Percentiles rank a stretch among this genome's conserved stretches.
Conservation (phyloP, 2,329 filamentous ascomycete genomes). For the Chaetomium olivaceum region DNA sequence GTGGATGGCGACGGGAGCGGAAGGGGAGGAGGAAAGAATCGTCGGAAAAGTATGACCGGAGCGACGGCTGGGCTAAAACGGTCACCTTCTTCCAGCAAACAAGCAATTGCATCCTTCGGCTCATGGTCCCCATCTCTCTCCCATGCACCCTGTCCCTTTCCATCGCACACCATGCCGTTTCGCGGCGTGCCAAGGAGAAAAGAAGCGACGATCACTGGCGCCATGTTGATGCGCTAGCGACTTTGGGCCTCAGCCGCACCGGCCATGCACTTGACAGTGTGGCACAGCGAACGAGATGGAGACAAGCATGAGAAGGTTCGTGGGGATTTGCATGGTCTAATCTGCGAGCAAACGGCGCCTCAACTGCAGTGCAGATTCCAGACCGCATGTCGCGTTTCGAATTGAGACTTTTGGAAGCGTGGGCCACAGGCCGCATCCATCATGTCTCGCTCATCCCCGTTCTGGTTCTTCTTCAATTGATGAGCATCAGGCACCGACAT, state of each 20-base stretch:
- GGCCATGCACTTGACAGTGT: neutral
- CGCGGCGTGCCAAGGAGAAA: conserved; percentile 13
- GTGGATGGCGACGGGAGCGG: neutral
- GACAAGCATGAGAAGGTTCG: neutral
- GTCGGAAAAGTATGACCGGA: neutral
- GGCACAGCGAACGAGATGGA: neutral
- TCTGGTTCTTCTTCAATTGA: neutral
- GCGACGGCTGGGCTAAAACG: neutral
- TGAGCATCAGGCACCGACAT: neutral
- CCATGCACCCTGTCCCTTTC: neutral
- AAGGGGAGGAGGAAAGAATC: neutral
- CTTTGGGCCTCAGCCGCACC: conserved; percentile 15
- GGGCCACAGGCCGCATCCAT: neutral
- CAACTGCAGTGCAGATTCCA: neutral
- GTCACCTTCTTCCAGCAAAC: neutral
- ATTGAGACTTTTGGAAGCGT: no score
- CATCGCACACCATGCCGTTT: conserved; percentile 15
- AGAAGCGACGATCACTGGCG: conserved; percentile 8
- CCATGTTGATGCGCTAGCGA: conserved; percentile 30
- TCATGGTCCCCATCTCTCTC: neutral
- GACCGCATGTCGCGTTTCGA: neutral
- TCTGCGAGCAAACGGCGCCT: neutral
- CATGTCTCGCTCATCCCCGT: neutral
- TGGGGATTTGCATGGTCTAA: neutral
- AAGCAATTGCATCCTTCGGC: neutral